Base-by-base conservation (phyloP, 495 filamentous ascomycete species). In the Clavariopsis aquatica region DNA sequence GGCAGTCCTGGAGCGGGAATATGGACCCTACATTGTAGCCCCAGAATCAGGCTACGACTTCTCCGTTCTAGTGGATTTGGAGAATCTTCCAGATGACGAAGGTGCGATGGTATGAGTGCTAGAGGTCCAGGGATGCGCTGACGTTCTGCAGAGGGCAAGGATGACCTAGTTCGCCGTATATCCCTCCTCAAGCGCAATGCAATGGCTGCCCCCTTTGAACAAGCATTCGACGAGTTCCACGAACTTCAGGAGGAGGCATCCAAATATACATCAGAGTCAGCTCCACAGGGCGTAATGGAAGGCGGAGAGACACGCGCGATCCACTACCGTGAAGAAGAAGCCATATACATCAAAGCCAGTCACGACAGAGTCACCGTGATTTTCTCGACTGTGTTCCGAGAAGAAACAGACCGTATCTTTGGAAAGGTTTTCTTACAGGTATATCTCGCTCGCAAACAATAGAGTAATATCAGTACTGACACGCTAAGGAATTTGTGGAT, bases 301-400 rank as follows among this genome's bases (percentile, higher is more conserved):
- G 91, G 92, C 28, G 92, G 92, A 41, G 88, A 95, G 67, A 89
- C 97, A 24, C 96, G 94, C 88, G 88, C 93, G 1, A 94, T 98
- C 62, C 93, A 97, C 70, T 98, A 98, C 79, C 87, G 94, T 19
- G 95, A 98, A 67, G 94, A 98, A 79, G 94, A 98, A 74, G 94
- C 94, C n/a, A 97, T 98, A 73, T 98, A 96, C 76, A 91, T 98
- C 80, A 96, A 98, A 77, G 93, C 94, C 31, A 95, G 89, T 75
- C 89, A 92, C 74, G 94, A 98, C 73, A 87, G 94, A 57, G 95
- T 98, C 41, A 98, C 94, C 0, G 93, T 98, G 71, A 98, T 98
- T 73, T 98, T 98, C 84, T 96, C 92, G 77, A 98, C 94, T 34
- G 86, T 98, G 53, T 98, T 98, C 82, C 78, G 93, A 38, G 95